Evolutionary conservation across 2,329 filamentous ascomycete genomes (phyloP).

Genomic region (Aspergillus pseudotamarii): DNA sequence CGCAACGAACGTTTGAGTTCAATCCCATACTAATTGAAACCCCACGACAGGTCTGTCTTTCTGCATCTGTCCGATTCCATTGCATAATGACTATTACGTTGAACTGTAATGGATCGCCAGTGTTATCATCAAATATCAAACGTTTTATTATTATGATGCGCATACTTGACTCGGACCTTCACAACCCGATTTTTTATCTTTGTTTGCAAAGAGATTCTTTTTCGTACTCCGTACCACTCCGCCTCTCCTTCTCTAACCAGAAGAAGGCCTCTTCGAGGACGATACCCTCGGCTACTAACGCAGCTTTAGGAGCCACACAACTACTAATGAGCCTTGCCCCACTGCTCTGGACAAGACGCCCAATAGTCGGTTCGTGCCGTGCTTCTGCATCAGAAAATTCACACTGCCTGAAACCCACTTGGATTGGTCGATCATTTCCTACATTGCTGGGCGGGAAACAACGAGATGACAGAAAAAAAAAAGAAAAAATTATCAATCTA

Average conservation of each 20-base stretch:
- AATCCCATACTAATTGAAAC: not conserved
- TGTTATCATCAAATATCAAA: not conserved
- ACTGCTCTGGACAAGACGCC: not conserved
- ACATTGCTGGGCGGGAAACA: not conserved
- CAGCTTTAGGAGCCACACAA: slow-evolving; percentile 7
- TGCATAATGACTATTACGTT: slow-evolving; percentile 1
- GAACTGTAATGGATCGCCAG: not conserved
- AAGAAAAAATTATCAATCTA: slow-evolving; percentile 2
- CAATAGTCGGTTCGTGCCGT: slow-evolving; percentile 4
- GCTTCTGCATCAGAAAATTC: slow-evolving; percentile 3
- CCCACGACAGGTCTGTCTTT: not conserved
- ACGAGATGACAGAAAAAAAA: not conserved
- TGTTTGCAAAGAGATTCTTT: not conserved
- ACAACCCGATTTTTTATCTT: not conserved
- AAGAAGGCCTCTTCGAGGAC: not conserved
- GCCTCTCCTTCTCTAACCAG: not conserved
- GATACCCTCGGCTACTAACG: not conserved
- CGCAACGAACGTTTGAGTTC: not conserved
- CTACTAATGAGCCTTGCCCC: not conserved
- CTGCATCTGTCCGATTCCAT: not conserved
- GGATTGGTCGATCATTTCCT: not conserved
- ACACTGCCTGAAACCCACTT: not conserved
- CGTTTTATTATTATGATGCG: not conserved
- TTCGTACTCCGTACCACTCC: not conserved
- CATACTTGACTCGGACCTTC: not conserved